A percentile compares a stretch with the other conserved stretches of the same genome.
Conservation (phyloP, 2,329 filamentous ascomycete genomes). For the Aspergillus bombycis region DNA sequence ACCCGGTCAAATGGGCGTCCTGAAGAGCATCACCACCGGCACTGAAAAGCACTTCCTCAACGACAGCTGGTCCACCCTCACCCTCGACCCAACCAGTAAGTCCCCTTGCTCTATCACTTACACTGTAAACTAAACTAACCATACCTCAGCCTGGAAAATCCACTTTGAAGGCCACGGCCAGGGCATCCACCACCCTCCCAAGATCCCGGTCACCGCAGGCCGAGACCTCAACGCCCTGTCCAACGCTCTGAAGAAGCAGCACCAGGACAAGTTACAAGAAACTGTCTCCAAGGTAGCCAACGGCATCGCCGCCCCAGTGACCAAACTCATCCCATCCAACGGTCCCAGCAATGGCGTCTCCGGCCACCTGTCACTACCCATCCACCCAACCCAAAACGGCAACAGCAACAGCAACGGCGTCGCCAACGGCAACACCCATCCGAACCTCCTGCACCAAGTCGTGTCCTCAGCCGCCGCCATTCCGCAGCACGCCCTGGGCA, state of each 20-base stretch:
- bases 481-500: not conserved
- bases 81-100: constrained; percentile 52
- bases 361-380: not conserved
- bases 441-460: not conserved
- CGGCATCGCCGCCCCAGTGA: not conserved
- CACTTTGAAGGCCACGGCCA: constrained; percentile 15
- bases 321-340: not conserved
- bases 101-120: not conserved
- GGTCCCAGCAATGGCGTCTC: not conserved
- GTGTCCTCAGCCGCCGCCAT: not conserved
- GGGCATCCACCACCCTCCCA: not conserved
- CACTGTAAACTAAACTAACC: not conserved
- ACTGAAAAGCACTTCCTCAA: constrained; percentile 50
- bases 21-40: constrained; percentile 47
- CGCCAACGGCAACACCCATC: not conserved
- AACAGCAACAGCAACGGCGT: not conserved
- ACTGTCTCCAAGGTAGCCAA: not conserved
- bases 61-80: constrained; percentile 53
- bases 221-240: not conserved
- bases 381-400: not conserved
- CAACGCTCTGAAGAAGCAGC: not conserved
- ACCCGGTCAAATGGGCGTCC: constrained; percentile 49
- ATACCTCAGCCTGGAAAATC: constrained; percentile 22
- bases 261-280: not conserved
- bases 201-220: not conserved